Base-by-base conservation (phyloP, 1,284 basidiomycete species). In the Naganishia albida region DNA sequence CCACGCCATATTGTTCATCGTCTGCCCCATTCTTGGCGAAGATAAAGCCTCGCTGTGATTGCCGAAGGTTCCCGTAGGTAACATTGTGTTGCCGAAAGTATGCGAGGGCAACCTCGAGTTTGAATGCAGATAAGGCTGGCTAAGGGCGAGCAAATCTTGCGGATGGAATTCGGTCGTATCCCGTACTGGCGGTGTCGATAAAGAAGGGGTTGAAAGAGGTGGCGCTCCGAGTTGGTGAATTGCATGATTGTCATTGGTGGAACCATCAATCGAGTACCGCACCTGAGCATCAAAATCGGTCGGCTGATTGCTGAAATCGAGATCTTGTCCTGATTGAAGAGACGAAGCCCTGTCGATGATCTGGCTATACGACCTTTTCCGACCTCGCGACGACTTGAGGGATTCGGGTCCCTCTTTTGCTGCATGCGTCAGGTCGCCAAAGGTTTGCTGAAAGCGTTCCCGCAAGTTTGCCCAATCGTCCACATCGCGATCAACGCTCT, bases 391-490 rank as follows among this genome's bases (percentile, higher is more conserved):
- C 7, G 57, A 40, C 23, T 60, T 60, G 3, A 39, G 34, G 13
- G 34, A 20, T 48, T 60, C 57, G 34, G 38, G 26, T 39, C 52
- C 44, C n/a, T 64, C 62, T n/a, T 34, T 54, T 26, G 62, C 62
- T 34, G 63, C 54, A 7, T 49, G 49, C 18, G 63, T 57, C 28
- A 65, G 13, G n/a, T 51, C 40, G 7, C 55, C 63, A 30, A 56
- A 65, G 15, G 38, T 23, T 38, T 59, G 39, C 18, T 52, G 54
- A 30, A 65, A 65, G 28, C 54, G 38, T 7, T 34, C 26, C 38
- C 56, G 55, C 26, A 50, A 28, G 30, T 7, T 34, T 1, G 48
- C 39, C 63, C 63, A 65, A 15, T 65, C 54, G 7, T 57, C 62
- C 16, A 34, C 46, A 40, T 60, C 51, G 26, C 62, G 53, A 20